Base-by-base conservation (phyloP, 371 early-diverging fungal species). In the Mucor irregularis region DNA sequence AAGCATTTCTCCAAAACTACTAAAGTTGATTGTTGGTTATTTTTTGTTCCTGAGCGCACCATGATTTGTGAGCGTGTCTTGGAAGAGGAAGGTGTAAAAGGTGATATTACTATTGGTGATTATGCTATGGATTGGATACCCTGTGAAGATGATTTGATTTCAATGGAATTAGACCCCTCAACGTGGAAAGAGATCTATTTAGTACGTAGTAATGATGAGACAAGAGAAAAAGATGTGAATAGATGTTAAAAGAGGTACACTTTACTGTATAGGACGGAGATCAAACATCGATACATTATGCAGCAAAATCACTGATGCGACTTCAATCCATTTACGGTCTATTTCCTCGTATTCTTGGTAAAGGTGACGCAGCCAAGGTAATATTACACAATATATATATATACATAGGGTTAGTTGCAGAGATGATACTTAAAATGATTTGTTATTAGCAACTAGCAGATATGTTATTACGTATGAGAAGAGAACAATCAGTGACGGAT, bases 91-190 rank as follows among this genome's bases (percentile, higher is more conserved):
- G 95, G 95, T 4, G 94, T 96, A 0, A 84, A 87, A 65, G 95
- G 94, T 17, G 91, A 91, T 62, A 83, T 96, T 9, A 78, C 85
- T 0, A 73, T 96, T 49, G 90, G 90, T 4, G 94, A 94, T 63
- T 94, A 85, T 72, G 88, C 90, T 39, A 70, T 98, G 79, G 96
- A 96, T 56, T 73, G 93, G 56, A 84, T 98, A 14, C 94, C 95
- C 0, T 80, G 94, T 58, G 98, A 95, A 56, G 87, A 86, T 37
- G 96, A 98, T 66, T 61, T 96, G 37, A 75, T 93, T n/a, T 92
- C 94, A 19, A 76, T 98, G 71, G 97, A 96, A 63, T 70, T 89
- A 53, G 90, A 88, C 39, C 77, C 84, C 14, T 65, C 68, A 14
- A 81, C 87, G 10, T 95, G 94, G 72, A 82, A 84, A 56, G 90